Evolutionary conservation across 75 land plant species (phyloP).

Genomic region (Pinus albicaulis): DNA sequence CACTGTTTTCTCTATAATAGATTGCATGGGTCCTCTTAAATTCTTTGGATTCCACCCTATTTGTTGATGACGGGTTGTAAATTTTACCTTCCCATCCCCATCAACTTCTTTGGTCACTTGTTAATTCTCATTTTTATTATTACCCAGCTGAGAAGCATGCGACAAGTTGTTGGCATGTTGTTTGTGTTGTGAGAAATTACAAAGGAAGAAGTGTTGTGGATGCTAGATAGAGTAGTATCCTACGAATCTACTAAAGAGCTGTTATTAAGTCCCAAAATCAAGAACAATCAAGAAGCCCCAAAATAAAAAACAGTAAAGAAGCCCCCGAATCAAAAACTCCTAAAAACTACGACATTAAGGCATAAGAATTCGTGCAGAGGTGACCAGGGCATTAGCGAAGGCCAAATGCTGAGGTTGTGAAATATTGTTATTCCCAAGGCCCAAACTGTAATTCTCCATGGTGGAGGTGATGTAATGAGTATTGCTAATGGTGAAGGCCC

Average conservation of each 20-base stretch:
- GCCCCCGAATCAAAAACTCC: too few relatives aligned
- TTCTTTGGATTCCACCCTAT: slow-evolving; percentile 61
- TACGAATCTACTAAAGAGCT: slow-evolving; percentile 51
- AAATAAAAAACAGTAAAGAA: too few relatives aligned
- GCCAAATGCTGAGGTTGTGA: too few relatives aligned
- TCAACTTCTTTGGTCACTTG: slow-evolving; percentile 4
- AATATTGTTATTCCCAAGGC: too few relatives aligned
- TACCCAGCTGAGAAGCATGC: slow-evolving; percentile 2
- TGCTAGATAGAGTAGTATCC: slow-evolving; percentile 23
- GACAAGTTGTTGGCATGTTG: background rate
- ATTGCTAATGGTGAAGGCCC: too few relatives aligned
- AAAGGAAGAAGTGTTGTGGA: background rate
- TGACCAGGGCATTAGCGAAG: too few relatives aligned
- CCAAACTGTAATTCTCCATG: too few relatives aligned
- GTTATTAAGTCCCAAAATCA: slow-evolving; percentile 22
- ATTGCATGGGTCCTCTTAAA: slow-evolving; percentile 19
- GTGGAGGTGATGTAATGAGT: too few relatives aligned
- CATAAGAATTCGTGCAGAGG: too few relatives aligned
- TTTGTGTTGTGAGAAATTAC: background rate
- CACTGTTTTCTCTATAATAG: slow-evolving; percentile 63
- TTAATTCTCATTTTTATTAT: background rate
- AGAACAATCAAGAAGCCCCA: too few relatives aligned
- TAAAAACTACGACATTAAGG: too few relatives aligned
- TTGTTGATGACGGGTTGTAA: slow-evolving; percentile 89
- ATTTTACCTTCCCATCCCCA: slow-evolving; percentile 48